Percentiles rank a stretch among this genome's conserved stretches.
Evolutionary conservation across 2,329 filamentous ascomycete genomes (phyloP).

Genomic region (Sporothrix brunneoviolacea): DNA sequence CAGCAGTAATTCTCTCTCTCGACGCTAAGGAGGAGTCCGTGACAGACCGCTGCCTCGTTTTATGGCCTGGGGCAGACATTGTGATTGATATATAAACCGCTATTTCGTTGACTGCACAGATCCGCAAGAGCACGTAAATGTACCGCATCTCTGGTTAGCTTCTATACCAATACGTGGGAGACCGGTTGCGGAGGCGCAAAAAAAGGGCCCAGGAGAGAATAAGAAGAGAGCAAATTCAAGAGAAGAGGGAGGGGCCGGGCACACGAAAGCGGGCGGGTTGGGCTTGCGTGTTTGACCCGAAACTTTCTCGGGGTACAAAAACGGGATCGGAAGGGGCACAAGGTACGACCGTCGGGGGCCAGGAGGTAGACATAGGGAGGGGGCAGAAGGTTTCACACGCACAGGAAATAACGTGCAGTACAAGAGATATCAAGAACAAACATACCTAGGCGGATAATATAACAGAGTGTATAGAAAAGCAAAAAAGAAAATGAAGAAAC

Average conservation of each 20-base stretch:
- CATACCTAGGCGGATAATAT: conserved; percentile 5
- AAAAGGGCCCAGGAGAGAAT: conserved; percentile 19
- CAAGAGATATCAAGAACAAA: neutral
- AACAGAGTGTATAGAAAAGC: neutral
- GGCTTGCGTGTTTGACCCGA: conserved; percentile 7
- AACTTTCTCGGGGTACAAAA: conserved; percentile 8
- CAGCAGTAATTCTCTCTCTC: conserved; percentile 27
- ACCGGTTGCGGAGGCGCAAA: conserved; percentile 21
- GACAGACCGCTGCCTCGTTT: conserved; percentile 52
- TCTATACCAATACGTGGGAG: neutral
- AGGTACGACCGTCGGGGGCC: conserved; percentile 6
- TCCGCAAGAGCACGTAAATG: conserved; percentile 1
- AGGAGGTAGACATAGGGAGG: neutral
- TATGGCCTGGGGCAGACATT: conserved; percentile 51
- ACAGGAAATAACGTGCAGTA: neutral
- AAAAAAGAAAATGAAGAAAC: neutral
- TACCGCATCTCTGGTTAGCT: neutral
- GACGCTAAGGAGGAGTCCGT: conserved; percentile 48
- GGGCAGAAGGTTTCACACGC: neutral
- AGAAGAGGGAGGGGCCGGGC: neutral
- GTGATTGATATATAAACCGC: conserved; percentile 22
- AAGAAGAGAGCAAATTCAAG: neutral
- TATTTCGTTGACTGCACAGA: neutral
- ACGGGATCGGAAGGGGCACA: conserved; percentile 13
- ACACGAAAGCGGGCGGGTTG: neutral